Evolutionary conservation across 768 basidiomycete species (phyloP), one percentile per base, ranked within the genome.

Genomic region (Russula emetica): DNA sequence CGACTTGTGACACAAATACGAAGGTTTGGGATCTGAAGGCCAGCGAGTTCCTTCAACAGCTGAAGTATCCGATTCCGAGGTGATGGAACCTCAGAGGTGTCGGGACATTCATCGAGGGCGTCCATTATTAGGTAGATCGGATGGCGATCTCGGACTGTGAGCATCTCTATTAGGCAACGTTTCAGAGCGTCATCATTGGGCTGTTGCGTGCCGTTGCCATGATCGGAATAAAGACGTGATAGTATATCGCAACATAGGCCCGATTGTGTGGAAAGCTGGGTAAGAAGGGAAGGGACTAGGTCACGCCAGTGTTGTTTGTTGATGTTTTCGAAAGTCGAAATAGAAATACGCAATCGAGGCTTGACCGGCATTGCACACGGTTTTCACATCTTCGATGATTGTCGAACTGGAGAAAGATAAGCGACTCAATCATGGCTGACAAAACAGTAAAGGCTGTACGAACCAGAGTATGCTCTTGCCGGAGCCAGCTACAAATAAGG

Each of bases 401-500:
- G 56, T 16, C 2, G 57, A 63, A 11, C 62, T 63, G 22, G 11
- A n/a, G 10, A 47, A 47, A 4, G 24, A 53, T 6, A 9, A 18
- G 10, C 36, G n/a, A 36, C 4, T 58, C 5, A 44, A 4, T 30
- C 1, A 30, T 20, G 1, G 11, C 13, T 3, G 2, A 42, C n/a
- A 13, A 42, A 24, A 10, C 2, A 28, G 30, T 30, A 9, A 11
- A 36, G n/a, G 22, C 3, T 7, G 1, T 1, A 58, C 62, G 3
- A 50, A 63, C 62, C 62, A 58, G 11, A 63, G 62, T 7, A 44
- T 32, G 30, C 26, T 63, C 49, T 63, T 63, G 0, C 62, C 62
- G 13, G 62, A 52, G 20, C 62, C 62, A 28, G 55, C 62, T 60
- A 42, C n/a, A 11, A 3, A 18, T 1, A 45, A 28, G 13, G 20